Evolutionary conservation across 2,329 filamentous ascomycete species (phyloP), one percentile per base, ranked within the genome.

Genomic region (Cytospora mali): DNA sequence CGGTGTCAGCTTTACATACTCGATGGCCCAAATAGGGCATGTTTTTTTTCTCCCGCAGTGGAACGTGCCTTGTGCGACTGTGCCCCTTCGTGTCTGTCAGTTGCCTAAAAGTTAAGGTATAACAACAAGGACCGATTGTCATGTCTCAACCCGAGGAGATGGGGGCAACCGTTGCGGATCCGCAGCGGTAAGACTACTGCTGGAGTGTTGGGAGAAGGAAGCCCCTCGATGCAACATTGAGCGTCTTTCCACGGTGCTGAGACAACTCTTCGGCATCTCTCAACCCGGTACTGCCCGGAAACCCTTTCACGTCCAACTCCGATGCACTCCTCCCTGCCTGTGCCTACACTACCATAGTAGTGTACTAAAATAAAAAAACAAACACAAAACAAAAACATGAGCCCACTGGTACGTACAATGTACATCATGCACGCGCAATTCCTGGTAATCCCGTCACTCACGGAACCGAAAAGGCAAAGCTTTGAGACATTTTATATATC

Each of bases 151-250:
- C 50, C 29, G 55, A 31, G 55, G 29, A 27, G 54, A 56, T 39
- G 49, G 42, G 55, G 21, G 29, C 49, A 39, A 35, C 58, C 48
- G 56, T 42, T 62, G 61, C 61, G 55, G 61, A 58, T 58, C 61
- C 61, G 55, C 55, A 39, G 51, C 5, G 27, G 39, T 25, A 49
- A 14, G 21, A 16, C 11, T 29, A 31, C 23, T 42, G 11, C 29
- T 35, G 21, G 21, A 25, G 27, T 48, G 27, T 48, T 29, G 46
- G 49, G 27, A 29, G 49, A 25, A 23, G n/a, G 35, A 48, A n/a
- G 6, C 31, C 48, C 31, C 51, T 58, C 56, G 48, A 46, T 58
- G 48, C 14, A 25, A 29, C 9, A 33, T 21, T 27, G 42, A 29
- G 39, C 25, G 14, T 29, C 23, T 55, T 18, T 54, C 13, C 21